These are phyloP conservation scores for Stemphylium lycopersici DNA, from an alignment of 2,329 filamentous ascomycete species.

Conservation along the genomic window DNA sequence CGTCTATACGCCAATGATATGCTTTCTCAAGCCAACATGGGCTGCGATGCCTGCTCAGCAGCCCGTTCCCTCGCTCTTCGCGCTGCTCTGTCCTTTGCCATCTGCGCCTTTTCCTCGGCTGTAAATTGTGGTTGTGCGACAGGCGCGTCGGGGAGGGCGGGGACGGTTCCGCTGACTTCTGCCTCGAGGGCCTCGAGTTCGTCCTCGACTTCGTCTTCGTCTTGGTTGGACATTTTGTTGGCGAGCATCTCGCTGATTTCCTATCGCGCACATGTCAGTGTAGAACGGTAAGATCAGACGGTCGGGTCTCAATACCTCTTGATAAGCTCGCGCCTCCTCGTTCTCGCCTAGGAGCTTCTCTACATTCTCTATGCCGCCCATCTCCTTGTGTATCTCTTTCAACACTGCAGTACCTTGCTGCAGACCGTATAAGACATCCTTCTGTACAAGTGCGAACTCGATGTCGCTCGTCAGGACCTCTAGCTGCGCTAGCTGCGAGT, in stretches of 20 bases:
- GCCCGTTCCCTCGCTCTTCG: slow-evolving; percentile 42
- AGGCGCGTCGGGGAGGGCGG: slow-evolving; percentile 50
- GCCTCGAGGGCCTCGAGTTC: slow-evolving; percentile 83
- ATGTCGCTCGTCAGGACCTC: slow-evolving; percentile 87
- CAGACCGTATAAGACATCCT: slow-evolving; percentile 91
- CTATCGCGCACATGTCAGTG: slow-evolving; percentile 53
- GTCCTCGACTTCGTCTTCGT: slow-evolving; percentile 97
- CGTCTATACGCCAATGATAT: slow-evolving; percentile 14
- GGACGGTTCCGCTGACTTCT: slow-evolving; percentile 57
- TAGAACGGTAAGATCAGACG: background rate
- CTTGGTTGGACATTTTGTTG: slow-evolving; percentile 86
- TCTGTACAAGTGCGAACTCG: slow-evolving; percentile 95
- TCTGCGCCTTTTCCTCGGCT: slow-evolving; percentile 35
- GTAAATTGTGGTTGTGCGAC: slow-evolving; percentile 38
- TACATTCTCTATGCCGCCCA: slow-evolving; percentile 91
- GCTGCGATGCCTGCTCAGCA: slow-evolving; percentile 41
- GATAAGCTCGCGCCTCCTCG: slow-evolving; percentile 88
- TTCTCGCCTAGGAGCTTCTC: slow-evolving; percentile 95
- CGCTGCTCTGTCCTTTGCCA: slow-evolving; percentile 41
- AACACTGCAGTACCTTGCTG: slow-evolving; percentile 91
- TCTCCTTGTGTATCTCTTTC: slow-evolving; percentile 90
- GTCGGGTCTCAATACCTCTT: slow-evolving; percentile 65
- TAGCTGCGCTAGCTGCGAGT: slow-evolving; percentile 90
- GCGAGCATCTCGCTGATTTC: slow-evolving; percentile 92
- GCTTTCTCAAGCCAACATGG: slow-evolving; percentile 44